Evolutionary conservation across 1,139 yeast genomes (phyloP).

Genomic region (Kodamaea plutei): DNA sequence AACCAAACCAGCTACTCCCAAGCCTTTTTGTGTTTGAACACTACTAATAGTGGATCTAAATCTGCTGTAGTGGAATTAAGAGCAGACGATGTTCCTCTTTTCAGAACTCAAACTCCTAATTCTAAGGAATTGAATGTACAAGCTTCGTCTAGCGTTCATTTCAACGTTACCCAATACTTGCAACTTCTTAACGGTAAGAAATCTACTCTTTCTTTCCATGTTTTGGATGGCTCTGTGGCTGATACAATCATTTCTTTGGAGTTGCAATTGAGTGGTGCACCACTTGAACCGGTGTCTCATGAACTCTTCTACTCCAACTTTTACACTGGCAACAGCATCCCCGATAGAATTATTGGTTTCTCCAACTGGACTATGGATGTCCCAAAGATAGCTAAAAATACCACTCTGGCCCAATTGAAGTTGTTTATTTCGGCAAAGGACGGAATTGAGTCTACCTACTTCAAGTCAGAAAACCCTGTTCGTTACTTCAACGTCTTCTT

Average conservation of each 20-base stretch:
- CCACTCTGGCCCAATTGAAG: conserved; percentile 21
- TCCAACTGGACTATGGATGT: conserved; percentile 5
- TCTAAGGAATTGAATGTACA: conserved; percentile 1
- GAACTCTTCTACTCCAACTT: conserved; percentile 2
- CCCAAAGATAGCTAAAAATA: conserved; percentile 19
- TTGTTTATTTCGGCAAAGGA: conserved; percentile 24
- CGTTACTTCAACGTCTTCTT: conserved; percentile 24
- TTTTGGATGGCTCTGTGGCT: conserved; percentile 5
- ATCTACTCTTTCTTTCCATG: conserved; percentile 2
- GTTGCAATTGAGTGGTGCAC: conserved; percentile 1
- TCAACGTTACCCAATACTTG: conserved; percentile 4
- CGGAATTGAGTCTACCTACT: conserved; percentile 21
- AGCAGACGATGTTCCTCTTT: conserved; percentile 4
- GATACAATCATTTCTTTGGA: conserved; percentile 1
- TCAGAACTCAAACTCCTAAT: conserved; percentile 4
- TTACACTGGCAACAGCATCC: conserved; percentile 1
- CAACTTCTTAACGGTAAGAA: conserved; percentile 3
- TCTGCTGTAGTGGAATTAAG: conserved; percentile 3
- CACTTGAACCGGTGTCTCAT: neutral
- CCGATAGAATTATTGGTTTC: conserved; percentile 3
- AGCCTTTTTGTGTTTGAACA: conserved; percentile 3
- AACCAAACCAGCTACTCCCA: conserved; percentile 2
- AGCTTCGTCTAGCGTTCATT: conserved; percentile 3
- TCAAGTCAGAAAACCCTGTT: conserved; percentile 19
- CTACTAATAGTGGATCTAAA: conserved; percentile 2